Percentiles rank a stretch among this genome's conserved stretches.
phyloP scores from a whole-genome alignment of 345 rosid genomes.

The Lagerstroemia speciosa region DNA sequence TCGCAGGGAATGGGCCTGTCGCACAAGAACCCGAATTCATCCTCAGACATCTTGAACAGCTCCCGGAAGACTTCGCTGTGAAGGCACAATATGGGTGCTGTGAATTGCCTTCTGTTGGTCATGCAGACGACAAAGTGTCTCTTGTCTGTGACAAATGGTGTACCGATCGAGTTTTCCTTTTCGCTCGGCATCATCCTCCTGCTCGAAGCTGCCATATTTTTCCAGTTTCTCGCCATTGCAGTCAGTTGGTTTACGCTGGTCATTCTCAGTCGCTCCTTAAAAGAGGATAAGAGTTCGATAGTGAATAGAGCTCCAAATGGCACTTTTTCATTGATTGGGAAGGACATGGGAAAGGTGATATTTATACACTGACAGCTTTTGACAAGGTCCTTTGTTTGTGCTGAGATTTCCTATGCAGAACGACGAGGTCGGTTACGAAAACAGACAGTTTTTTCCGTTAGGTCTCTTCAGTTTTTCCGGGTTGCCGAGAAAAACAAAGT shows the following conservation, averaged over 20 bases:
- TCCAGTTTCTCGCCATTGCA: constrained; percentile 23
- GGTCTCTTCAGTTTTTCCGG: neutral
- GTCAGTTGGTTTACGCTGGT: constrained; percentile 15
- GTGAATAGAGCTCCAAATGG: neutral
- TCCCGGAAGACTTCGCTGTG: constrained; percentile 1
- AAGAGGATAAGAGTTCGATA: neutral
- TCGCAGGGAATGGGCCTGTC: constrained; percentile 29
- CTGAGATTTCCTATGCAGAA: neutral
- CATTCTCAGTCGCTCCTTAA: constrained; percentile 2
- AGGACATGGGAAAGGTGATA: neutral
- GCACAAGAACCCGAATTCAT: constrained; percentile 12
- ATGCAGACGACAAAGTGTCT: constrained; percentile 25
- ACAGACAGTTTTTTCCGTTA: neutral
- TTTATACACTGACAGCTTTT: neutral
- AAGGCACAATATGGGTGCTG: constrained; percentile 14
- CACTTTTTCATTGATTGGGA: neutral
- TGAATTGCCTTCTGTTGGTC: constrained; percentile 3
- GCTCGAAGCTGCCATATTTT: constrained; percentile 5
- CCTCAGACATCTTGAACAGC: constrained; percentile 10
- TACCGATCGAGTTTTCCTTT: neutral
- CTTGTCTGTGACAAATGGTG: constrained; percentile 12
- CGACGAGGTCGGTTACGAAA: neutral
- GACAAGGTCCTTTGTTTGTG: neutral
- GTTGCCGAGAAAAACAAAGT: neutral
- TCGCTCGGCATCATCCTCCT: constrained; percentile 12